Percentiles rank a stretch among this genome's conserved stretches.
phyloP scores from a whole-genome alignment of 2,329 filamentous ascomycete species.

The Fusarium sarcochroum region DNA sequence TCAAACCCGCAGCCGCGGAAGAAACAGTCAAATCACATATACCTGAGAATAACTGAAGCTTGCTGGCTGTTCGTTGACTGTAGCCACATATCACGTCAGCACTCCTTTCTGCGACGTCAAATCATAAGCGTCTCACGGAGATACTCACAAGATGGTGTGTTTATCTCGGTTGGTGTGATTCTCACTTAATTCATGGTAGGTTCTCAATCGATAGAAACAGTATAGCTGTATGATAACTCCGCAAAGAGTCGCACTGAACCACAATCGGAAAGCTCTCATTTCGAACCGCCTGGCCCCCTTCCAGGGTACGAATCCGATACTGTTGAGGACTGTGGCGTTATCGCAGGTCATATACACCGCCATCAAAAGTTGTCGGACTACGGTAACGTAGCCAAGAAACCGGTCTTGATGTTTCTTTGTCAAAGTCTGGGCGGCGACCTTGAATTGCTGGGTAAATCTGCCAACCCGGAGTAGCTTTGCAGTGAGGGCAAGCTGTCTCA shows the following conservation, averaged over 20 bases:
- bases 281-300: conserved; percentile 24
- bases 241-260: conserved; percentile 16
- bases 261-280: conserved; percentile 17
- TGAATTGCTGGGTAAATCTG: conserved; percentile 12
- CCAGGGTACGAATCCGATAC: conserved; percentile 30
- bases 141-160: conserved; percentile 19
- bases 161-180: neutral
- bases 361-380: conserved; percentile 20
- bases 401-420: conserved; percentile 11
- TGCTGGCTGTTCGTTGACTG: conserved; percentile 14
- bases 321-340: conserved; percentile 26
- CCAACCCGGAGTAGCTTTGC: conserved; percentile 18
- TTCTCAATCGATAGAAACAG: conserved; percentile 18
- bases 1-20: conserved; percentile 22
- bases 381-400: conserved; percentile 16
- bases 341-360: conserved; percentile 24
- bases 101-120: neutral
- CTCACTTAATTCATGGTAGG: neutral
- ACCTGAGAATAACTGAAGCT: conserved; percentile 8
- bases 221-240: conserved; percentile 19
- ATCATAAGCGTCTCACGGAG: neutral
- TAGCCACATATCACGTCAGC: conserved; percentile 19
- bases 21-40: conserved; percentile 23
- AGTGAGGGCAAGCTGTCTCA: conserved; percentile 20
- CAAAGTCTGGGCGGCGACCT: neutral